These are phyloP conservation scores for Suhomyces bribrorum DNA, from an alignment of 1,139 yeast species.

Conservation along the genomic window DNA sequence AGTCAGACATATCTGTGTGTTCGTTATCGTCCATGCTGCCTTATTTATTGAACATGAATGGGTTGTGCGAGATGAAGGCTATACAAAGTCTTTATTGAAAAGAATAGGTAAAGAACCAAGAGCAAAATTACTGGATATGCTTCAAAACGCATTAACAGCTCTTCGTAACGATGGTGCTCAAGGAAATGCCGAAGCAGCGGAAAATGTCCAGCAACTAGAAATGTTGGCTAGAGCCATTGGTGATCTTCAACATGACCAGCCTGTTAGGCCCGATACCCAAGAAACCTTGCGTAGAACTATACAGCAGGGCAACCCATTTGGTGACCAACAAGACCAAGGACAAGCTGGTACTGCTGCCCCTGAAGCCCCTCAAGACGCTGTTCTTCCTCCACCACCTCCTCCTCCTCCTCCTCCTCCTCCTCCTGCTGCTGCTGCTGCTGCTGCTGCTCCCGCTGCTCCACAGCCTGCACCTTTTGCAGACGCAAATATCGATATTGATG, in stretches of 20 bases:
- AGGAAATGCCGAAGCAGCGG: conserved; percentile 24
- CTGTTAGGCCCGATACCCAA: conserved; percentile 14
- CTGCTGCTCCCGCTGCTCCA: background rate
- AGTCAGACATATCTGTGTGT: conserved; percentile 35
- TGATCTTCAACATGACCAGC: conserved; percentile 28
- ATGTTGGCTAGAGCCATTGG: conserved; percentile 33
- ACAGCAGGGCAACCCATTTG: conserved; percentile 2
- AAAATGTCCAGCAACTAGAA: conserved; percentile 28
- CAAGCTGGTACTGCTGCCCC: no score
- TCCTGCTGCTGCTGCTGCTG: no score
- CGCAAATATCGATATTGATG: background rate
- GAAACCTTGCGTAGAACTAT: conserved; percentile 19
- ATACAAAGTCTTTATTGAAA: conserved; percentile 52
- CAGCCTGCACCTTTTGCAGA: background rate
- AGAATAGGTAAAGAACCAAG: conserved; percentile 61
- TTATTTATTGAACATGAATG: conserved; percentile 65
- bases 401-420: background rate
- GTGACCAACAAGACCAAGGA: background rate
- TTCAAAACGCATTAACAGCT: conserved; percentile 21
- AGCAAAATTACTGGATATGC: conserved; percentile 29
- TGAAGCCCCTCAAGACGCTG: no score
- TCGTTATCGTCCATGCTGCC: conserved; percentile 46
- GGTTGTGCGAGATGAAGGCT: conserved; percentile 72
- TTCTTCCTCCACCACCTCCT: no score
- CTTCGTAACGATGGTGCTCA: conserved; percentile 26